Evolutionary conservation across 2,329 filamentous ascomycete species (phyloP).

Genomic region (Paracorniculantispora psalliotae): DNA sequence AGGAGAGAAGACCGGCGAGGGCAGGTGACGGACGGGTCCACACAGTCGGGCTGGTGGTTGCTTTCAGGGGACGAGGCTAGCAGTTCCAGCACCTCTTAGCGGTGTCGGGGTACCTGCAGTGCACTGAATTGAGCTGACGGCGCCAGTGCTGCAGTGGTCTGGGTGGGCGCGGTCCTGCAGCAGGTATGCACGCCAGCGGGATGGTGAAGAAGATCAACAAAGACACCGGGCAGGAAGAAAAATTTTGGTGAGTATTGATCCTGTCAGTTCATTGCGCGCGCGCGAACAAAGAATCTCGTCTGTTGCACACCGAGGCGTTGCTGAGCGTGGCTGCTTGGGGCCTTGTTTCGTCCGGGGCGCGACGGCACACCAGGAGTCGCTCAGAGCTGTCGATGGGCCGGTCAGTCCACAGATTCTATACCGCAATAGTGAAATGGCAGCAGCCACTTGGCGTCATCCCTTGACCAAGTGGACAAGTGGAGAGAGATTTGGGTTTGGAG

Average conservation of each 20-base stretch:
- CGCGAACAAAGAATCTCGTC: neutral
- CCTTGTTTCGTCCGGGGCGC: constrained; percentile 2
- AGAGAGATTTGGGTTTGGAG: neutral
- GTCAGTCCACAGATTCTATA: constrained; percentile 1
- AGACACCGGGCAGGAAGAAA: neutral
- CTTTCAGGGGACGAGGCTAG: neutral
- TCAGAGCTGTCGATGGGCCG: constrained; percentile 7
- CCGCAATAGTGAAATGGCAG: neutral
- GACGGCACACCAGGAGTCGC: constrained; percentile 3
- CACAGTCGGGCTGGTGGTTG: neutral
- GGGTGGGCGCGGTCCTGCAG: neutral
- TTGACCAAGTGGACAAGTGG: constrained; percentile 6
- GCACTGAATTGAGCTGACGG: too few relatives aligned
- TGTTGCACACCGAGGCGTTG: neutral
- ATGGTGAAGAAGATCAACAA: constrained; percentile 1
- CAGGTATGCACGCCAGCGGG: too few relatives aligned
- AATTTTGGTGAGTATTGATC: neutral
- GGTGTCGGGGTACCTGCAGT: neutral
- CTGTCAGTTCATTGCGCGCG: neutral
- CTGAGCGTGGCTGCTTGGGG: neutral
- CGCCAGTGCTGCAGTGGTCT: too few relatives aligned
- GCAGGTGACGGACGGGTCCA: neutral
- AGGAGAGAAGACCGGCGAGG: constrained; percentile 12
- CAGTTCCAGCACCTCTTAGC: neutral
- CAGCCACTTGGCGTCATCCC: neutral